Evolutionary conservation across 2,329 filamentous ascomycete genomes (phyloP).

Genomic region (Paecilomyces fulvus): DNA sequence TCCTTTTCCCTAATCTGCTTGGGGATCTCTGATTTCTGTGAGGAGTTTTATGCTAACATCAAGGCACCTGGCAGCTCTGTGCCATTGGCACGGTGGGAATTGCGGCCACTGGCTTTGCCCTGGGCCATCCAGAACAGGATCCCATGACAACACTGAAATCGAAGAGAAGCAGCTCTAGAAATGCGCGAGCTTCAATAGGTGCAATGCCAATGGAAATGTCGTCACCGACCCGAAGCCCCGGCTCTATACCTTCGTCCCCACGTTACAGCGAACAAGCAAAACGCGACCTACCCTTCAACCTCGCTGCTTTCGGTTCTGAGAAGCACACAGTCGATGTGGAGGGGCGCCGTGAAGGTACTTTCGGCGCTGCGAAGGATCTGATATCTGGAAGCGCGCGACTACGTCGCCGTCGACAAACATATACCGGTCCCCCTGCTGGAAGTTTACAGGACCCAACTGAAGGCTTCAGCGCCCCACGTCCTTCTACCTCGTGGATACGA

Average conservation of each 20-base stretch:
- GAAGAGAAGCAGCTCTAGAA: constrained; percentile 16
- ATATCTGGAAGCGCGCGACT: constrained; percentile 10
- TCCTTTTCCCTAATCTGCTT: background rate
- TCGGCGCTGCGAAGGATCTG: background rate
- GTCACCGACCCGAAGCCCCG: constrained; percentile 9
- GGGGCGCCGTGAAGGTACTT: background rate
- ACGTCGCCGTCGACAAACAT: constrained; percentile 30
- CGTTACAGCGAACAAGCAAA: background rate
- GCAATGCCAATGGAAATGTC: constrained; percentile 8
- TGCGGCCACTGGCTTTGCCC: constrained; percentile 50
- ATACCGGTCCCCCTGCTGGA: constrained; percentile 22
- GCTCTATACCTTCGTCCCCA: constrained; percentile 11
- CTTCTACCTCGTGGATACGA: constrained; percentile 47
- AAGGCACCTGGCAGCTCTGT: constrained; percentile 44
- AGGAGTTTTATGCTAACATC: background rate
- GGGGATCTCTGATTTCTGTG: background rate
- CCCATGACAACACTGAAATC: constrained; percentile 20
- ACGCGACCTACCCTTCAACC: background rate
- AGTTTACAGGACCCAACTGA: constrained; percentile 17
- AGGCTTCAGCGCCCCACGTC: constrained; percentile 23
- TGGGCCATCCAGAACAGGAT: constrained; percentile 43
- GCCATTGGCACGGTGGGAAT: constrained; percentile 55
- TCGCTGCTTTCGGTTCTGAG: background rate
- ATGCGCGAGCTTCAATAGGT: constrained; percentile 12
- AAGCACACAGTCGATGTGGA: background rate